phyloP scores from a whole-genome alignment of 2,329 filamentous ascomycete genomes.

The Tolypocladium guangdongense region DNA sequence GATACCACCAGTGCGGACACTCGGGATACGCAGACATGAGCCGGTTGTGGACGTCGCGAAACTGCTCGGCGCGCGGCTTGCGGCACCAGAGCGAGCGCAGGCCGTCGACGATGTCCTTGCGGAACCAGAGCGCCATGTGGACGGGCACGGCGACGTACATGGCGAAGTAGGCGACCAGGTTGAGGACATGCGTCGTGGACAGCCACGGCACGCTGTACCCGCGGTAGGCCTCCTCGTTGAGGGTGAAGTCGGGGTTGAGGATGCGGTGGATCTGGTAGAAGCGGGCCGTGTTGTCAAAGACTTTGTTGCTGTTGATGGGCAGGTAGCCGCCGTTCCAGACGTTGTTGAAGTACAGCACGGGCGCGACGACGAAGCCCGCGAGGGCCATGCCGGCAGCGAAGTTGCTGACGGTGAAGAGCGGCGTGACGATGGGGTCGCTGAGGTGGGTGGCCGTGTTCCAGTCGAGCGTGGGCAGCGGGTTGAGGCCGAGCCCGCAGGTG shows the following conservation, averaged over 20 bases:
- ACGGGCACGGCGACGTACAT: slow-evolving; percentile 17
- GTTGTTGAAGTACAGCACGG: slow-evolving; percentile 35
- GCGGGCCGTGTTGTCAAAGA: slow-evolving; percentile 45
- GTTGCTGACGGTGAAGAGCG: slow-evolving; percentile 18
- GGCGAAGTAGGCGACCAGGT: slow-evolving; percentile 19
- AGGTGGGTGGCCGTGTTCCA: slow-evolving; percentile 24
- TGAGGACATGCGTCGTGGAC: slow-evolving; percentile 23
- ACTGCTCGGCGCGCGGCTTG: slow-evolving; percentile 24
- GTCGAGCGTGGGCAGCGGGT: slow-evolving; percentile 27
- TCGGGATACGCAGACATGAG: slow-evolving; percentile 21
- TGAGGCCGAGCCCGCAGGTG: slow-evolving; percentile 25
- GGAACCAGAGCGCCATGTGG: slow-evolving; percentile 19
- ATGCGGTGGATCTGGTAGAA: slow-evolving; percentile 41
- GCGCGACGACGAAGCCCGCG: slow-evolving; percentile 39
- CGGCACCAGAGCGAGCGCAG: slow-evolving; percentile 14
- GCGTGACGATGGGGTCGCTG: slow-evolving; percentile 18
- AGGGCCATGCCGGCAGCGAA: slow-evolving; percentile 27
- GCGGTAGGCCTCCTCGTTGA: slow-evolving; percentile 40
- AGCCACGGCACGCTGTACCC: slow-evolving; percentile 45
- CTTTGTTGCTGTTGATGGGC: slow-evolving; percentile 41
- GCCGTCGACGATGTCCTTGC: slow-evolving; percentile 16
- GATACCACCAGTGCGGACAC: slow-evolving; percentile 46
- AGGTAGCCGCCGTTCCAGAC: slow-evolving; percentile 40
- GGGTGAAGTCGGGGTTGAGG: slow-evolving; percentile 33
- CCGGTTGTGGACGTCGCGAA: slow-evolving; percentile 20